Conservation (phyloP, 2,329 filamentous ascomycete genomes). For the Hansfordia pulvinata region DNA sequence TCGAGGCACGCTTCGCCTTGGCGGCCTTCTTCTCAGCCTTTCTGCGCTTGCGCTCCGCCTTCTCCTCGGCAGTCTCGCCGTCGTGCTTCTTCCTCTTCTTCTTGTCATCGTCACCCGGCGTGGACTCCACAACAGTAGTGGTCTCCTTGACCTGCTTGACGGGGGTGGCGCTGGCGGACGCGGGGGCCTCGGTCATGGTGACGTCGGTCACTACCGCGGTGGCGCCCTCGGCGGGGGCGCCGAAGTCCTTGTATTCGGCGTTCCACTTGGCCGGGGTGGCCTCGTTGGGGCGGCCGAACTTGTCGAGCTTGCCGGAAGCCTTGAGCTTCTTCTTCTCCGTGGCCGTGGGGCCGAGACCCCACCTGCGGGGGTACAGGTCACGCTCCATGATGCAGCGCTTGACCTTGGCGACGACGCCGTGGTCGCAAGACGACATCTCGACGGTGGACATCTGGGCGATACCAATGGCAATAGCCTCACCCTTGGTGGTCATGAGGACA, state of each 20-base stretch:
- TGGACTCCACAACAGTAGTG: conserved; percentile 20
- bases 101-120: conserved; percentile 43
- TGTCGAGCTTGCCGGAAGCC: conserved; percentile 94
- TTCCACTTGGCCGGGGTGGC: conserved; percentile 90
- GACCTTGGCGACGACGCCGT: conserved; percentile 95
- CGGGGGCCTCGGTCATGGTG: conserved; percentile 26
- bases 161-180: conserved; percentile 22
- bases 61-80: conserved; percentile 59
- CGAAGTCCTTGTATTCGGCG: conserved; percentile 83
- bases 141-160: conserved; percentile 23
- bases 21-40: conserved; percentile 48
- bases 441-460: conserved; percentile 98
- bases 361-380: conserved; percentile 90
- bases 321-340: conserved; percentile 99
- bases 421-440: conserved; percentile 91
- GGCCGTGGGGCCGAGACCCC: conserved; percentile 89
- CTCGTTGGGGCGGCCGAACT: conserved; percentile 88
- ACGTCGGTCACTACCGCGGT: conserved; percentile 30
- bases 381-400: conserved; percentile 99
- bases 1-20: conserved; percentile 38
- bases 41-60: conserved; percentile 44
- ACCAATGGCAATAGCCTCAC: conserved; percentile 91
- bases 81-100: conserved; percentile 79
- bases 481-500: conserved; percentile 97
- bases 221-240: conserved; percentile 31